These are phyloP conservation scores for Globisporangium canariense DNA, from an alignment of 352 stramenopile species.

Conservation along the genomic window DNA sequence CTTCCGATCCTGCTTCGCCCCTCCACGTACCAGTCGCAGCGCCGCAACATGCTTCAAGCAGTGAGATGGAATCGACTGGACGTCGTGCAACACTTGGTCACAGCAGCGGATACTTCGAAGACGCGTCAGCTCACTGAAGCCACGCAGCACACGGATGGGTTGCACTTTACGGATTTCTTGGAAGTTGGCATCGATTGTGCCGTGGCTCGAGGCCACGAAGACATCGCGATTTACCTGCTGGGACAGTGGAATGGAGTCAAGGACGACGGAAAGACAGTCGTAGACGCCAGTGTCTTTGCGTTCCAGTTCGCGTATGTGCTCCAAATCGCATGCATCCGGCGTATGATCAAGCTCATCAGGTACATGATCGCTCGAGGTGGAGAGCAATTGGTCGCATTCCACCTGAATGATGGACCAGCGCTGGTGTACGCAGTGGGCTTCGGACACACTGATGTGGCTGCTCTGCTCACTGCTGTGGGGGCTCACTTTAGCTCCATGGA, in stretches of 20 bases:
- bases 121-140: slow-evolving; percentile 2
- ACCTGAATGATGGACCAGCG: slow-evolving; percentile 55
- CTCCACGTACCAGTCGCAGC: slow-evolving; percentile 40
- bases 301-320: slow-evolving; percentile 69
- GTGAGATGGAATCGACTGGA: slow-evolving; percentile 59
- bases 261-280: slow-evolving; percentile 27
- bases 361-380: slow-evolving; percentile 55
- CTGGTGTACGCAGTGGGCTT: slow-evolving; percentile 68
- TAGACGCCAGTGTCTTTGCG: slow-evolving; percentile 42
- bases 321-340: slow-evolving; percentile 60
- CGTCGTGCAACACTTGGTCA: slow-evolving; percentile 40
- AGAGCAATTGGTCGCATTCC: slow-evolving; percentile 51
- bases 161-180: slow-evolving; percentile 58
- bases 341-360: slow-evolving; percentile 32
- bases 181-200: slow-evolving; percentile 55
- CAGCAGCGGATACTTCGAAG: neutral
- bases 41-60: slow-evolving; percentile 52
- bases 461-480: slow-evolving; percentile 34
- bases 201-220: slow-evolving; percentile 53
- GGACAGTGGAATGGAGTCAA: slow-evolving; percentile 46
- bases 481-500: slow-evolving; percentile 51
- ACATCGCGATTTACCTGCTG: slow-evolving; percentile 57
- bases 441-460: slow-evolving; percentile 34
- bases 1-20: slow-evolving; percentile 29
- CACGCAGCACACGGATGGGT: slow-evolving; percentile 16